These are phyloP conservation scores for Annulohypoxylon nitens DNA, from an alignment of 495 filamentous ascomycete genomes.

Conservation along the genomic window DNA sequence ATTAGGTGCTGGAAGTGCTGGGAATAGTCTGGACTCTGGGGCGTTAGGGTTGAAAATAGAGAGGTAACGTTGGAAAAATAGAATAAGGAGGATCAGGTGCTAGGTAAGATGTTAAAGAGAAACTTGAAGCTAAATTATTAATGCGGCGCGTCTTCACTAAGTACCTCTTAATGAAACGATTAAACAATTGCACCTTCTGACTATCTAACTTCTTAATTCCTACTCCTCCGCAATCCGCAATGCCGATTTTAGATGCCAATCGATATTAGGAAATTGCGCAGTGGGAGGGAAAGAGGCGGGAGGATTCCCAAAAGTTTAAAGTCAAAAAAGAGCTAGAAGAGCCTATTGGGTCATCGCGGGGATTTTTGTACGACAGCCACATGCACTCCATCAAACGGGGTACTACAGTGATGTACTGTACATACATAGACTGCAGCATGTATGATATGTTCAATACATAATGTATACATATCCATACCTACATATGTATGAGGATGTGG, in stretches of 20 bases:
- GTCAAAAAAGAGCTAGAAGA: slow-evolving; percentile 16
- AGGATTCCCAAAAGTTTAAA: slow-evolving; percentile 35
- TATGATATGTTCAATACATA: not conserved
- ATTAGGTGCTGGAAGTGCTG: no score
- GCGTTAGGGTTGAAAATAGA: not conserved
- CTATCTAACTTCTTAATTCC: not conserved
- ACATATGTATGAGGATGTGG: not conserved
- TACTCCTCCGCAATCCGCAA: not conserved
- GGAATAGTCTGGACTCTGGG: not conserved
- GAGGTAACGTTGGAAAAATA: not conserved
- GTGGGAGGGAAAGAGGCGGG: slow-evolving; percentile 33
- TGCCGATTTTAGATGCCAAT: not conserved
- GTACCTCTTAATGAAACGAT: not conserved
- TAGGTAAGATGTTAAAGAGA: not conserved
- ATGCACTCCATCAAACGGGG: slow-evolving; percentile 42
- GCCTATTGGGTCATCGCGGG: slow-evolving; percentile 32
- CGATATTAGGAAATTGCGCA: not conserved
- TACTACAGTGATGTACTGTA: slow-evolving; percentile 36
- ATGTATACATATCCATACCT: no score
- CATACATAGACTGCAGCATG: slow-evolving; percentile 27
- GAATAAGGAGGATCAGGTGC: not conserved
- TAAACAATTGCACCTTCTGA: not conserved
- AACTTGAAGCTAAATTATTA: not conserved
- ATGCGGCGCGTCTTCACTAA: not conserved
- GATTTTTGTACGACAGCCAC: slow-evolving; percentile 38